Conservation (phyloP, 179 eudicot species). For the Pouteria campechiana region DNA sequence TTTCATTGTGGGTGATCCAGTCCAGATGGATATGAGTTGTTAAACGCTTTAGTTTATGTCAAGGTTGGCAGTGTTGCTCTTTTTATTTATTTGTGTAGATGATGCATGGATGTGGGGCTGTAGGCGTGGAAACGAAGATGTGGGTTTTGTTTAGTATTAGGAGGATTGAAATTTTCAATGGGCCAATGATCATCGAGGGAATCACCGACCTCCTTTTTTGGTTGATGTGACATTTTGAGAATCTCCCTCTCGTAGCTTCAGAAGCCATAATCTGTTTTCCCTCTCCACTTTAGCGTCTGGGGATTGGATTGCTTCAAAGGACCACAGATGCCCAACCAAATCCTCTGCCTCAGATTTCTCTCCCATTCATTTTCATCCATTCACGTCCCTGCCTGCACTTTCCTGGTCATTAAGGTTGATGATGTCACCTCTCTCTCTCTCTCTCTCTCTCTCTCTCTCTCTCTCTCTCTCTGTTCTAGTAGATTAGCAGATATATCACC, state of each 20-base stretch:
- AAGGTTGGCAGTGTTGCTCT: too few relatives aligned
- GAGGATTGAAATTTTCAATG: slow-evolving; percentile 3
- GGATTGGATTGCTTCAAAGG: background rate
- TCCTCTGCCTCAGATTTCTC: background rate
- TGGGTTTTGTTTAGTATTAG: slow-evolving; percentile 7
- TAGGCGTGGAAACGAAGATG: too few relatives aligned
- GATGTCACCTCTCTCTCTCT: too few relatives aligned
- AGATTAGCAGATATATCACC: background rate
- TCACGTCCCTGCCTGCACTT: background rate
- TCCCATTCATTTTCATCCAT: background rate
- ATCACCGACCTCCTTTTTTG: slow-evolving; percentile 7
- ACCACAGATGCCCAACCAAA: background rate
- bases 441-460: background rate
- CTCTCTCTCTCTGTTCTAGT: background rate
- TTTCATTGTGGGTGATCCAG: too few relatives aligned
- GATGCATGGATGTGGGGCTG: too few relatives aligned
- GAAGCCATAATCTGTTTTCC: background rate
- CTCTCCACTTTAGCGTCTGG: background rate
- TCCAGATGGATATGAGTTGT: too few relatives aligned
- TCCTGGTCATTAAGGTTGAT: background rate
- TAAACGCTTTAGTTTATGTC: too few relatives aligned
- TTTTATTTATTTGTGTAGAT: too few relatives aligned
- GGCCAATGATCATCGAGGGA: slow-evolving; percentile 7
- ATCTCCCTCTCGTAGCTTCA: background rate
- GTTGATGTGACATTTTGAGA: slow-evolving; percentile 12